A percentile compares a stretch with the other conserved stretches of the same genome.
Evolutionary conservation across 1,284 basidiomycete species (phyloP).

Genomic region (Golubevia sp.): DNA sequence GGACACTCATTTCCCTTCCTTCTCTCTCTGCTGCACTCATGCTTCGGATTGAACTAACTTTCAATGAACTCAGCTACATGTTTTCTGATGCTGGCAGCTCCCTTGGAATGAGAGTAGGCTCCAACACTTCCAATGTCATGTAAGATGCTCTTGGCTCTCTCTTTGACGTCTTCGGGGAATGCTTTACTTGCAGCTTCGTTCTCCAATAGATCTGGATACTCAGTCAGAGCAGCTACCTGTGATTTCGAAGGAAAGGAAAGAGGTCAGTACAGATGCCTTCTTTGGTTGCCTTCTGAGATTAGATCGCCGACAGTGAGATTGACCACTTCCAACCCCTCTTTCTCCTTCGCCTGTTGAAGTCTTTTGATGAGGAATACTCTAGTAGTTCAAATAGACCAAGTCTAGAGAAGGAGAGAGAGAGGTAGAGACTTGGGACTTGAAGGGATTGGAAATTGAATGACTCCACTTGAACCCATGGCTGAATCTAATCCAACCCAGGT

Average conservation of each 20-base stretch:
- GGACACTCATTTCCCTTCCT: not conserved
- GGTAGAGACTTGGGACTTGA: no score
- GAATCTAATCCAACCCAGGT: no score
- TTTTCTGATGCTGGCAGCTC: conserved; percentile 44
- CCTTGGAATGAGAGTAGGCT: conserved; percentile 56
- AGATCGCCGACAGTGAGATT: no score
- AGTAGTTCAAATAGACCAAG: not conserved
- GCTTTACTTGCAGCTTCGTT: conserved; percentile 26
- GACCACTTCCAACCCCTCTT: no score
- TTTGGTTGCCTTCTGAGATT: no score
- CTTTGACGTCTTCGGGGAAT: conserved; percentile 46
- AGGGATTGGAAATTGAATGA: no score
- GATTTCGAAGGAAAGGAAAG: not conserved
- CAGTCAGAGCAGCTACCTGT: conserved; percentile 50
- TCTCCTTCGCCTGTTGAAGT: no score
- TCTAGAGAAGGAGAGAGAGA: not conserved
- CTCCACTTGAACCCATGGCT: not conserved
- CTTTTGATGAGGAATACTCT: no score
- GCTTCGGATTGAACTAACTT: conserved; percentile 1
- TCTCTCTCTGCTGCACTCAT: not conserved
- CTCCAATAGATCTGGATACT: conserved; percentile 48
- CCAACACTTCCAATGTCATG: conserved; percentile 51
- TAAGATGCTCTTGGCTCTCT: conserved; percentile 42
- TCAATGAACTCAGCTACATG: conserved; percentile 53
- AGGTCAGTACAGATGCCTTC: no score